Base-by-base conservation (phyloP, 139 green algal genomes). In the Desmodesmus armatus region DNA sequence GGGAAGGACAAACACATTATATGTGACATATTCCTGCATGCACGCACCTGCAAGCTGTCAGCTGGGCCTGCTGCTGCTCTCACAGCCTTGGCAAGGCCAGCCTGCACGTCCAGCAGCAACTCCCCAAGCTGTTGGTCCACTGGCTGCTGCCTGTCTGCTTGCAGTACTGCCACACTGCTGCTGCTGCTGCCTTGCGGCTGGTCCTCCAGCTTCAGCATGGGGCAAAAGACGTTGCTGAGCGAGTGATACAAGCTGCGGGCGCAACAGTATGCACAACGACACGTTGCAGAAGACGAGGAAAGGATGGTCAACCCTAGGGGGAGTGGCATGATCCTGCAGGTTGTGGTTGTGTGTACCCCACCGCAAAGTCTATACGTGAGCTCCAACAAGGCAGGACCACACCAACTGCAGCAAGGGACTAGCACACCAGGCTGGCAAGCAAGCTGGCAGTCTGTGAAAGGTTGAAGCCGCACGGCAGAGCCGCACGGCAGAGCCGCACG, bases 61-160 rank as follows among this genome's bases (percentile, higher is more conserved):
- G 23, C 25, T 63, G 41, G 41, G 6, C 3, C 62, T 55, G 76
- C 63, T 39, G 41, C 62, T 47, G 27, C 78, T 15, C 63, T 27
- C 3, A 75, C 35, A 5, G 47, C 27, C 63, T 82, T 89, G 70
- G 89, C 89, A 13, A 95, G 87, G 0, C 92, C 92, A 4, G 91
- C 91, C 69, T 93, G 74, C 66, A 95, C 86, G 65, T 95, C 87
- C 53, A 74, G 41, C 51, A 95, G 62, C 40, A 95, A 87, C 47
- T 94, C 92, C 6, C 77, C 35, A 23, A 95, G 83, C 39, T 88
- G 82, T 15, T 71, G 83, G 27, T 92, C 86, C 33, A 91, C 29
- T 33, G 81, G 31, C 9, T 51, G 78, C 77, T 47, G 62, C 39
- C 53, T 76, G 21, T 67, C 86, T 70, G 2, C 49, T 77, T 81